These are phyloP conservation scores for Periconia sp. DNA, from an alignment of 2,329 filamentous ascomycete genomes.

Conservation along the genomic window DNA sequence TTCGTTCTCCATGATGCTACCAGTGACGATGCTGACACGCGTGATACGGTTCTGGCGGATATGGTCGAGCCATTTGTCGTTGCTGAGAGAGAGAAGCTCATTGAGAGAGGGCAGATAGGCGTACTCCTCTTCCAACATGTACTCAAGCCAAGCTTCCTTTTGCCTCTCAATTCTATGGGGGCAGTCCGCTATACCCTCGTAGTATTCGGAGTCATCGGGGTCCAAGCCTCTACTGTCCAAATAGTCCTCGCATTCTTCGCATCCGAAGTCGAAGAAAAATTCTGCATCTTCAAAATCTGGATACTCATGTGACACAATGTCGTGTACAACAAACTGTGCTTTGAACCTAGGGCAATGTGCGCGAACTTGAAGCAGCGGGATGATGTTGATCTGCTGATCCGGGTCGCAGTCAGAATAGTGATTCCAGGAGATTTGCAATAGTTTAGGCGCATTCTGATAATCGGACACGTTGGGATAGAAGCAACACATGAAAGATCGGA, in stretches of 20 bases:
- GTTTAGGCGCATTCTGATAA: conserved; percentile 9
- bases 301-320: neutral
- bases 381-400: neutral
- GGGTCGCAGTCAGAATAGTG: neutral
- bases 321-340: conserved; percentile 8
- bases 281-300: neutral
- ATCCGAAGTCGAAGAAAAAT: conserved; percentile 1
- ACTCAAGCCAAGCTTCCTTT: neutral
- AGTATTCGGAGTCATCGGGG: no score
- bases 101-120: conserved; percentile 8
- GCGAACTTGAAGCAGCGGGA: conserved; percentile 4
- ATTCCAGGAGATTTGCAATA: conserved; percentile 9
- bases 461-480: conserved; percentile 3
- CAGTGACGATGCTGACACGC: conserved; percentile 3
- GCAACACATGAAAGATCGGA: conserved; percentile 3
- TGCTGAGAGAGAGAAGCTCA: conserved; percentile 8
- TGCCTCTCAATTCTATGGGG: no score
- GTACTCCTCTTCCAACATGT: neutral
- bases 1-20: neutral
- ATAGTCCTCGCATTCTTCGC: neutral
- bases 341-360: conserved; percentile 4
- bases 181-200: no score
- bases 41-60: neutral
- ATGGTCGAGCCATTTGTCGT: conserved; percentile 9
- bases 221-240: no score